These are phyloP conservation scores for Epichloe uncinata DNA, from an alignment of 2,329 filamentous ascomycete genomes.

Conservation along the genomic window DNA sequence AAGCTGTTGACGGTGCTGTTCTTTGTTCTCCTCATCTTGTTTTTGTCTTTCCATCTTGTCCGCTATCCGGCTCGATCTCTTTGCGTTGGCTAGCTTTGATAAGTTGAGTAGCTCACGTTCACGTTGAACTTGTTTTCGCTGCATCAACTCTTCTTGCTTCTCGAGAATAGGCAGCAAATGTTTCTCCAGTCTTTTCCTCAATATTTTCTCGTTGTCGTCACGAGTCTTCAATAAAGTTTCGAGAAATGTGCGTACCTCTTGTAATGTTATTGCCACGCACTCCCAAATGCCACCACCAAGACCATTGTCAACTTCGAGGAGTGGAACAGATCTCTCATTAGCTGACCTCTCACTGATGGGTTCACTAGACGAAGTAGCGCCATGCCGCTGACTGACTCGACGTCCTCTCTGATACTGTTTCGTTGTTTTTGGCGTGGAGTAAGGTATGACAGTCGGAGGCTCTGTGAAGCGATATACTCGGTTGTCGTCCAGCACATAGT, in stretches of 20 bases:
- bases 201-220: conserved; percentile 71
- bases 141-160: conserved; percentile 61
- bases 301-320: conserved; percentile 34
- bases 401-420: conserved; percentile 36
- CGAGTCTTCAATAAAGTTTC: conserved; percentile 59
- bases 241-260: conserved; percentile 63
- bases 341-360: conserved; percentile 17
- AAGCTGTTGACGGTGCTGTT: conserved; percentile 42
- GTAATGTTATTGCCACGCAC: conserved; percentile 69
- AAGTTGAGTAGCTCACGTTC: conserved; percentile 70
- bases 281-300: conserved; percentile 78
- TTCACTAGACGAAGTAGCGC: conserved; percentile 28
- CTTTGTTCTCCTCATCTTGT: conserved; percentile 55
- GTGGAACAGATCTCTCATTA: conserved; percentile 11
- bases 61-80: conserved; percentile 82
- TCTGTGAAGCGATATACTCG: conserved; percentile 83
- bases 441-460: conserved; percentile 44
- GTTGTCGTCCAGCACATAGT: conserved; percentile 89
- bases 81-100: conserved; percentile 83
- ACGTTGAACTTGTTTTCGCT: conserved; percentile 52
- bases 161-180: conserved; percentile 78
- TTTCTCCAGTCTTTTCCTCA: conserved; percentile 58
- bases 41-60: conserved; percentile 67
- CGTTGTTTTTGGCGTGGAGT: conserved; percentile 52
- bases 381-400: conserved; percentile 61